Base-by-base conservation (phyloP, 768 basidiomycete genomes). In the Fomitopsis serialis region DNA sequence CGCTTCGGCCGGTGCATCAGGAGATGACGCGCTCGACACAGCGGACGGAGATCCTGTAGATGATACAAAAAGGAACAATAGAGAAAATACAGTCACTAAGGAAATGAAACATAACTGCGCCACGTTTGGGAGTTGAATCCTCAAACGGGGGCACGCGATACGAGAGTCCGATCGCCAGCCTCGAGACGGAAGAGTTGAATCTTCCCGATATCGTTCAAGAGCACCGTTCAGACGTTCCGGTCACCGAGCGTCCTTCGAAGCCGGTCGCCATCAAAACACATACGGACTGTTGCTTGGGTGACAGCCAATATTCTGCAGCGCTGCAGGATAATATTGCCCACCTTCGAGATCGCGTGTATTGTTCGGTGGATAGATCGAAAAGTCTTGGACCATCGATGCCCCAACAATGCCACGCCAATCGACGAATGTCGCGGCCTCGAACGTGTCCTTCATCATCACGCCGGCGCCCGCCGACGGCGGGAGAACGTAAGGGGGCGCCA, bases 371-470 rank as follows among this genome's bases (percentile, higher is more conserved):
- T 48, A 52, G 2, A 54, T 48, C 43, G 47, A 23, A 23, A 44
- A 52, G 12, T 49, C 42, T 42, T 45, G 50, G 53, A 45, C 45
- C 34, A 50, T 27, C 42, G 40, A 48, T 9, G 48, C 27, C 5
- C 35, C 56, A 27, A 52, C 45, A 19, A 42, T 45, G 37, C 50
- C 42, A 54, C 42, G 45, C 57, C 56, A 58, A 45, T 50, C 57
- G 1, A 60, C 54, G 44, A 50, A 54, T 19, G 57, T 48, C n/a
- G 62, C 62, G n/a, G 62, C 64, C 48, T 61, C 59, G 50, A 65
- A 63, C 43, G 64, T 59, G 54, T 63, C 58, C 44, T 53, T 48
- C 62, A 63, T 62, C 35, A 65, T 42, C 42, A 42, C 54, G 10
- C 54, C 43, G 24, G 53, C 62, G 34, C 54, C 50, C 2, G 42